Conservation (phyloP, 2,329 filamentous ascomycete species). For the Botryosphaeria dothidea region DNA sequence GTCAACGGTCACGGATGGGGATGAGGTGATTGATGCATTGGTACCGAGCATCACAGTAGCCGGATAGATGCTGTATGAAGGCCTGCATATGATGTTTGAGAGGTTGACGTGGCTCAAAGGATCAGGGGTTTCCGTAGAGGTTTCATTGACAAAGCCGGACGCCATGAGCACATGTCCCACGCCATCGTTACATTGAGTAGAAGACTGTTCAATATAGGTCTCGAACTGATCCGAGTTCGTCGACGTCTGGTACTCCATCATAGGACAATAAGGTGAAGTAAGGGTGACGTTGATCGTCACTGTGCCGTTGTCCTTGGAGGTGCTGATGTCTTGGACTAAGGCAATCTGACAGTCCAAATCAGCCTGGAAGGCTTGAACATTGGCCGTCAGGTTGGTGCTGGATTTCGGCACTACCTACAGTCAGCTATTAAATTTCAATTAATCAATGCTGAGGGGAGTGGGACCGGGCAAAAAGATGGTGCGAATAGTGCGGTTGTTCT, state of each 20-base stretch:
- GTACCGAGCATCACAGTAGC: neutral
- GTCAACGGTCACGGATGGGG: neutral
- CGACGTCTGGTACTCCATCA: too few species aligned
- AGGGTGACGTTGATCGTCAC: neutral
- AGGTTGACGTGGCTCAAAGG: neutral
- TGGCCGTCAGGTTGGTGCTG: neutral
- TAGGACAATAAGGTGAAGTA: neutral
- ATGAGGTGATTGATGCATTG: neutral
- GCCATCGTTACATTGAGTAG: too few species aligned
- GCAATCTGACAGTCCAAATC: neutral
- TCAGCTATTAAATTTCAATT: neutral
- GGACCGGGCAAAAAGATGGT: too few species aligned
- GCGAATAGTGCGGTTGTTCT: too few species aligned
- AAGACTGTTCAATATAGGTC: too few species aligned
- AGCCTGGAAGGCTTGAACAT: neutral
- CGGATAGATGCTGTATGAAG: neutral
- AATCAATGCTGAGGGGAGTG: too few species aligned
- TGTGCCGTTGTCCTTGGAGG: neutral
- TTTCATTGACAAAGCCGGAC: neutral
- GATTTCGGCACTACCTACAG: neutral
- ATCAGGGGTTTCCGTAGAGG: too few species aligned
- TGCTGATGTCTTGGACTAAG: neutral
- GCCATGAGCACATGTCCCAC: too few species aligned
- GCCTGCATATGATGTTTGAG: neutral
- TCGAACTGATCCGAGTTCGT: too few species aligned